Conservation (phyloP, 805 yeast species). For the Schizosaccharomyces octosporus region DNA sequence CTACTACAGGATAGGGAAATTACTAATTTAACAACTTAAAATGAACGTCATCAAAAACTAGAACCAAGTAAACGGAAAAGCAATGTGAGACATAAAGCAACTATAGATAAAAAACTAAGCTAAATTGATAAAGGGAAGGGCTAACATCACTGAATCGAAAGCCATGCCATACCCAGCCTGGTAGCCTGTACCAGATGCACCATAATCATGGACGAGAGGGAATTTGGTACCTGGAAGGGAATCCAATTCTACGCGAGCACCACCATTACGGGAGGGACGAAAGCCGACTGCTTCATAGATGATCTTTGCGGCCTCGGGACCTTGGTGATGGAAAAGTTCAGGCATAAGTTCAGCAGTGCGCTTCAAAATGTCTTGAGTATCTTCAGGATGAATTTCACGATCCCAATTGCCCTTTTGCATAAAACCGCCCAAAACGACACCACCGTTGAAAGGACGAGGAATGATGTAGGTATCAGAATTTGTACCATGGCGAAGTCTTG, state of each 20-base stretch:
- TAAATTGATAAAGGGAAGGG: neutral
- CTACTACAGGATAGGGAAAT: too few species aligned
- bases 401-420: conserved; percentile 39
- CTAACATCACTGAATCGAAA: conserved; percentile 17
- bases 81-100: neutral
- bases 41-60: too few species aligned
- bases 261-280: conserved; percentile 56
- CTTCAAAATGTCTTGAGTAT: conserved; percentile 35
- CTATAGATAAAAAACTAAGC: neutral
- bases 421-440: conserved; percentile 54
- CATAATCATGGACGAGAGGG: conserved; percentile 40
- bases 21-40: too few species aligned
- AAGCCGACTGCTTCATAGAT: conserved; percentile 46
- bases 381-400: conserved; percentile 29
- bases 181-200: conserved; percentile 58
- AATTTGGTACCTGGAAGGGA: conserved; percentile 14
- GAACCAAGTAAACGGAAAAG: neutral
- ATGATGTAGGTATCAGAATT: conserved; percentile 9
- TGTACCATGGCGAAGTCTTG: conserved; percentile 6
- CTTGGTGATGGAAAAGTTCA: conserved; percentile 13
- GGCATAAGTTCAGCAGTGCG: conserved; percentile 33
- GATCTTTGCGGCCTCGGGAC: conserved; percentile 20
- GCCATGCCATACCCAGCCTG: conserved; percentile 50
- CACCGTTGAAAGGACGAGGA: conserved; percentile 30
- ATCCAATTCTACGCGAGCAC: conserved; percentile 43